Evolutionary conservation across 805 yeast species (phyloP), one percentile per base, ranked within the genome.

Genomic region (Candida montana): DNA sequence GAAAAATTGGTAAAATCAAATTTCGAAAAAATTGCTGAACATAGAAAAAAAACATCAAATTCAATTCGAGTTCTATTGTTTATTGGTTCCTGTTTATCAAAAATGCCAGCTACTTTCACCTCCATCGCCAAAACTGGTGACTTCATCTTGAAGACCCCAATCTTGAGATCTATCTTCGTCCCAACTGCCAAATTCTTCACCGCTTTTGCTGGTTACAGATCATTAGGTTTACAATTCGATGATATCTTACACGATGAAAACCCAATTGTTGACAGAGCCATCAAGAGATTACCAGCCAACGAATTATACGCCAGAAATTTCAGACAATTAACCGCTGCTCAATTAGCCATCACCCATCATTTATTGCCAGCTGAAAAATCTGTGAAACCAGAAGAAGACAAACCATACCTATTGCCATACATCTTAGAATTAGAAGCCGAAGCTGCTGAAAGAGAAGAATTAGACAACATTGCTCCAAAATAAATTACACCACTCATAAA

Each of bases 401-500:
- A 68, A 44, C 84, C 84, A 55, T 90, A 89, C 71, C 74, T 93
- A 61, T 67, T 85, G 46, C 97, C 96, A 54, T 85, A 84, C 72
- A 71, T 93, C 48, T 76, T 90, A 60, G 97, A 93, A 74, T 95
- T 91, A 48, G 98, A 93, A 73, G 87, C 86, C 57, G 97, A 87
- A 67, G 83, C 81, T 37, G 72, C 75, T 50, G 99, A 93, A 74
- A 88, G 83, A 70, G 81, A 75, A 48, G 93, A 83, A 61, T 79
- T 93, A 61, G 95, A 93, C 75, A 83, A 86, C 75, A 72, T 87
- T 53, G 42, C 38, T 31, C 40, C 43, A 31, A 43, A 37, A 40
- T 46, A 42, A 21, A 31, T 27, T 19, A 18, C 31, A 9, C 28
- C 15, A 15, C 18, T 34, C 27, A 16, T 21, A 7, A 9, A 6